These are phyloP conservation scores for Boletales sp. DNA, from an alignment of 768 basidiomycete genomes.

Conservation along the genomic window DNA sequence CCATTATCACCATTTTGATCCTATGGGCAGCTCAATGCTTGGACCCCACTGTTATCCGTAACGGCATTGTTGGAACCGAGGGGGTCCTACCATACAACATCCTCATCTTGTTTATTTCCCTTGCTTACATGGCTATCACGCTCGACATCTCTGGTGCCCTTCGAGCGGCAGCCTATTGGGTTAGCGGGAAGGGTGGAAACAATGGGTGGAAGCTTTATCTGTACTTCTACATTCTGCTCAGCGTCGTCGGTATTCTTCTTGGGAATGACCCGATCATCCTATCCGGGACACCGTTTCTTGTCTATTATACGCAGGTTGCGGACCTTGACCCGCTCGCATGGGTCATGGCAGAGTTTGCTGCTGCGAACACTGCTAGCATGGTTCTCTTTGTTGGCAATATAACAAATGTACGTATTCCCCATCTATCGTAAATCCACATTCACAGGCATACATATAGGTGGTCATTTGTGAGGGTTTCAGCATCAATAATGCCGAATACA, in stretches of 20 bases:
- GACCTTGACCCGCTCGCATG: constrained; percentile 54
- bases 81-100: constrained; percentile 90
- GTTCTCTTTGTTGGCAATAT: constrained; percentile 84
- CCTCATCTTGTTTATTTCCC: constrained; percentile 85
- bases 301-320: constrained; percentile 74
- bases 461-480: constrained; percentile 85
- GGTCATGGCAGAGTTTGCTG: constrained; percentile 75
- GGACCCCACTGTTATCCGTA: constrained; percentile 46
- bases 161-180: constrained; percentile 84
- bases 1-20: constrained; percentile 48
- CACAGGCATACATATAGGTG: constrained; percentile 29
- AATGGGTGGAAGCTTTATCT: constrained; percentile 72
- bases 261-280: constrained; percentile 95
- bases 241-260: constrained; percentile 67
- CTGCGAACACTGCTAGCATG: constrained; percentile 77
- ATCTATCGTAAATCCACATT: not conserved
- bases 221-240: constrained; percentile 83
- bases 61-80: constrained; percentile 77
- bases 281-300: constrained; percentile 86
- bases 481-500: constrained; percentile 74
- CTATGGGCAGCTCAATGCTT: constrained; percentile 57
- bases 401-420: constrained; percentile 56
- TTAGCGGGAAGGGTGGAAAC: constrained; percentile 73
- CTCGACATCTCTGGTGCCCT: constrained; percentile 88
- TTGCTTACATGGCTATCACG: constrained; percentile 92